phyloP scores from a whole-genome alignment of 2,329 filamentous ascomycete genomes.

The Xylariaceae sp. region DNA sequence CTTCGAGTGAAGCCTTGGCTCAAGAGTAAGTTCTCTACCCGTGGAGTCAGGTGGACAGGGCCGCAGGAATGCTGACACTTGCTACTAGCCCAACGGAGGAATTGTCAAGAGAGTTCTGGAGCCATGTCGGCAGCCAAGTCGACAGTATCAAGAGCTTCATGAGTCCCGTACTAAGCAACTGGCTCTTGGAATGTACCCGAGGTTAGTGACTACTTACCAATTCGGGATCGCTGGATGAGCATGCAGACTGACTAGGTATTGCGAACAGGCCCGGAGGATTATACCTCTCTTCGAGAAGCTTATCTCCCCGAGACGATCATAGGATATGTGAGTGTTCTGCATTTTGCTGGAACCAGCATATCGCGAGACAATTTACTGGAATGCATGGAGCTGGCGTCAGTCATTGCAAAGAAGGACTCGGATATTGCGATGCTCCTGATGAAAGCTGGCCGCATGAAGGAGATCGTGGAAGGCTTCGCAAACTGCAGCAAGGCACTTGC shows the following conservation, averaged over 20 bases:
- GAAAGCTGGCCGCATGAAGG: slow-evolving; percentile 62
- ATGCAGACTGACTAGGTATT: slow-evolving; percentile 6
- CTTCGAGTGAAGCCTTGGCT: slow-evolving; percentile 48
- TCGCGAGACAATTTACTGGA: slow-evolving; percentile 73
- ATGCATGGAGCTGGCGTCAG: slow-evolving; percentile 77
- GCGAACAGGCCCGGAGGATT: slow-evolving; percentile 50
- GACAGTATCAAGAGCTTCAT: slow-evolving; percentile 52
- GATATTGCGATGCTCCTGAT: slow-evolving; percentile 62
- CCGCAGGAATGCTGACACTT: slow-evolving; percentile 26
- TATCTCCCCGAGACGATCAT: slow-evolving; percentile 85
- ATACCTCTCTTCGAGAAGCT: slow-evolving; percentile 61
- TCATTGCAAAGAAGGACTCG: slow-evolving; percentile 65
- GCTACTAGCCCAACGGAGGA: slow-evolving; percentile 30
- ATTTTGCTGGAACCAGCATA: slow-evolving; percentile 69
- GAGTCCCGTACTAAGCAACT: slow-evolving; percentile 57
- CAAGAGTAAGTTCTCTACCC: slow-evolving; percentile 42
- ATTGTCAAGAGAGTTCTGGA: slow-evolving; percentile 45
- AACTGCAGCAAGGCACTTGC: slow-evolving; percentile 68
- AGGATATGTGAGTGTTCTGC: slow-evolving; percentile 74
- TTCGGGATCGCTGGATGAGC: not conserved
- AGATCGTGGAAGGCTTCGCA: slow-evolving; percentile 72
- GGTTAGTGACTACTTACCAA: slow-evolving; percentile 39
- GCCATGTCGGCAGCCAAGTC: slow-evolving; percentile 49
- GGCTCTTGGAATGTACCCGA: slow-evolving; percentile 53
- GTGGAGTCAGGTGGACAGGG: not conserved